Conservation (phyloP, 768 basidiomycete species). For the Macrocybe gigantea region DNA sequence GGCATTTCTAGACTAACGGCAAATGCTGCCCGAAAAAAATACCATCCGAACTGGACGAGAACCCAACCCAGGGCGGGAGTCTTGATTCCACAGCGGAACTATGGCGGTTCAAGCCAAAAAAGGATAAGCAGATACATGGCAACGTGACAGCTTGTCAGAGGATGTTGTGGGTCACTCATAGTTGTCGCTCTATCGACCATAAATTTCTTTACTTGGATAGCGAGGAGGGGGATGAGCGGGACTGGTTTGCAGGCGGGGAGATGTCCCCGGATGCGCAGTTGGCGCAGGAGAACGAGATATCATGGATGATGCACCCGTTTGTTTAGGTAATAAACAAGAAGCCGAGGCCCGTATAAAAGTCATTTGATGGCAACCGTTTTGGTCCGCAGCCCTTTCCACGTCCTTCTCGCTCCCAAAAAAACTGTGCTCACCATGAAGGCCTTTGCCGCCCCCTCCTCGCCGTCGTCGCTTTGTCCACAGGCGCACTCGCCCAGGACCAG, state of each 20-base stretch:
- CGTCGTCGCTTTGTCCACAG: conserved; percentile 30
- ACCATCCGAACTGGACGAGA: too few species aligned
- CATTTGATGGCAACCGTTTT: conserved; percentile 11
- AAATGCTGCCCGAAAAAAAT: too few species aligned
- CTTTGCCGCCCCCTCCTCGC: conserved; percentile 31
- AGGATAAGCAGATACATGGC: too few species aligned
- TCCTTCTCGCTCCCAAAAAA: conserved; percentile 9
- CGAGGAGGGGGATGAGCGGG: too few species aligned
- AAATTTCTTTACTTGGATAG: too few species aligned
- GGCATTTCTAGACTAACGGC: too few species aligned
- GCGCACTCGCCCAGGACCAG: conserved; percentile 35
- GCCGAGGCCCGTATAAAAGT: conserved; percentile 11
- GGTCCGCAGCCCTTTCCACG: conserved; percentile 17
- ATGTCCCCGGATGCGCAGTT: not conserved
- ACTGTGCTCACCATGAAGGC: conserved; percentile 41
- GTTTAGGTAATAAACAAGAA: conserved; percentile 18
- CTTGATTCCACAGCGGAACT: too few species aligned
- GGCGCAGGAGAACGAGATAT: conserved; percentile 20
- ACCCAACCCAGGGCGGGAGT: too few species aligned
- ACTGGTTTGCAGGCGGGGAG: not conserved
- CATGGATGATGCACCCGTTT: conserved; percentile 15
- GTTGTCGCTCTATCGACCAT: too few species aligned
- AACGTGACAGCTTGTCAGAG: too few species aligned
- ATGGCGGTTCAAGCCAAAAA: too few species aligned
- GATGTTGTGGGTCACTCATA: too few species aligned